phyloP scores from a whole-genome alignment of 192 early-diverging fungal genomes.

The Coemansia sp. region DNA sequence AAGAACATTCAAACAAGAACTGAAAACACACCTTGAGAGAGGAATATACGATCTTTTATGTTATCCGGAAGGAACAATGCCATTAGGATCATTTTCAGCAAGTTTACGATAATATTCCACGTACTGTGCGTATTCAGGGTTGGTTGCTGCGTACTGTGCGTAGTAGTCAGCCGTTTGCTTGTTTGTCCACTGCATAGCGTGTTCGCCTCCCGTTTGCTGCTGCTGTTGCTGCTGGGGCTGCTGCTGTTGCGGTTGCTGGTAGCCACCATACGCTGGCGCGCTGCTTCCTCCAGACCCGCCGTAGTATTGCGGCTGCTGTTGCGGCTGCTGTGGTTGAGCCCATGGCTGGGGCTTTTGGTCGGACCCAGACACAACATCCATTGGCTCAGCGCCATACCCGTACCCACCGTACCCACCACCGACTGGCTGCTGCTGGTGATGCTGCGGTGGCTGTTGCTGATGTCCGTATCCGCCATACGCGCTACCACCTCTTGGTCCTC shows the following conservation, averaged over 20 bases:
- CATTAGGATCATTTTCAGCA: slow-evolving; percentile 51
- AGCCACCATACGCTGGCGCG: slow-evolving; percentile 6
- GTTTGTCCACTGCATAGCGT: slow-evolving; percentile 49
- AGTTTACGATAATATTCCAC: slow-evolving; percentile 53
- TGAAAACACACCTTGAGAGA: too few relatives aligned
- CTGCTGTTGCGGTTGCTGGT: slow-evolving; percentile 20
- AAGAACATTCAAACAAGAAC: too few relatives aligned
- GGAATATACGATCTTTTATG: too few relatives aligned
- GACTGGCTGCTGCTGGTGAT: slow-evolving; percentile 6
- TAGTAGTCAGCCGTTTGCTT: slow-evolving; percentile 53
- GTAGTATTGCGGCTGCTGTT: slow-evolving; percentile 8
- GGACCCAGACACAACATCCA: slow-evolving; percentile 9
- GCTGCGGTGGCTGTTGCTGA: slow-evolving; percentile 5
- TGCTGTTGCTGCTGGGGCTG: slow-evolving; percentile 26
- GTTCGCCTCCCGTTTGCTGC: slow-evolving; percentile 21
- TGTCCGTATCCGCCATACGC: slow-evolving; percentile 28
- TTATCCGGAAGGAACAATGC: slow-evolving; percentile 45
- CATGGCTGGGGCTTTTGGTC: slow-evolving; percentile 22
- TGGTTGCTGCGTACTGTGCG: slow-evolving; percentile 42
- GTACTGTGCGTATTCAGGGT: slow-evolving; percentile 53
- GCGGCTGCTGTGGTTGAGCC: slow-evolving; percentile 15
- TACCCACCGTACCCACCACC: slow-evolving; percentile 11
- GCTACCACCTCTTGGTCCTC: slow-evolving; percentile 15
- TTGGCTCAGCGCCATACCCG: slow-evolving; percentile 13
- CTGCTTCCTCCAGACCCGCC: not conserved